A percentile compares a stretch with the other conserved stretches of the same genome.
Evolutionary conservation across 208 protist species (phyloP).

Genomic region (Wallacemonas sp.): DNA sequence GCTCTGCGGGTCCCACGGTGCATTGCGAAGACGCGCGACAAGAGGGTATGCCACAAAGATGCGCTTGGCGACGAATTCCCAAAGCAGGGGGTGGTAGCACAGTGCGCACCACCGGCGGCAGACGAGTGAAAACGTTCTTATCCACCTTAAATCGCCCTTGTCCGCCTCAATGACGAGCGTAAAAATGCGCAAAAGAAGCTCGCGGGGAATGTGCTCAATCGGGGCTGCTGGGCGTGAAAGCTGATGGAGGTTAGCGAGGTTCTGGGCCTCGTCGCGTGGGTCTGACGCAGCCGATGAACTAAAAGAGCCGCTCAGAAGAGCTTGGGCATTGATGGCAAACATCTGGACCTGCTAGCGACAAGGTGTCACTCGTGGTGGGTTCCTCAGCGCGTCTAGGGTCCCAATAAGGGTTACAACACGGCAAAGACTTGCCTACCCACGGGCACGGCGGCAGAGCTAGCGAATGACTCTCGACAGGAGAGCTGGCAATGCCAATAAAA

Average conservation of each 20-base stretch:
- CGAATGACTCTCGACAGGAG: not conserved
- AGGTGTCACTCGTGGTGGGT: no score
- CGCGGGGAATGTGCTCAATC: slow-evolving; percentile 55
- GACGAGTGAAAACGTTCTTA: slow-evolving; percentile 58
- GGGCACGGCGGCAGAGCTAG: no score
- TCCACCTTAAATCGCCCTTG: slow-evolving; percentile 42
- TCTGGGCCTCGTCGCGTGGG: not conserved
- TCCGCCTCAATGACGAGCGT: slow-evolving; percentile 61
- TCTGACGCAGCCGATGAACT: slow-evolving; percentile 20
- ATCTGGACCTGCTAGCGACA: no score
- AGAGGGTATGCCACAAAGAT: slow-evolving; percentile 80
- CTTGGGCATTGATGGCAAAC: slow-evolving; percentile 29
- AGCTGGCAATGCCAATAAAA: no score
- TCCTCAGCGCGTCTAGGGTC: no score
- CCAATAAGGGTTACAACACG: no score
- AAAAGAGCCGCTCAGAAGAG: slow-evolving; percentile 29
- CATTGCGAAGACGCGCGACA: slow-evolving; percentile 38
- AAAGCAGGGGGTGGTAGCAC: slow-evolving; percentile 63
- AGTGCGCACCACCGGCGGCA: slow-evolving; percentile 54
- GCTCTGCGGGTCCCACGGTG: slow-evolving; percentile 44
- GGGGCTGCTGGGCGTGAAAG: not conserved
- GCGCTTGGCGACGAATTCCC: slow-evolving; percentile 65
- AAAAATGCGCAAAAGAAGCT: slow-evolving; percentile 66
- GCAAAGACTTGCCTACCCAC: no score
- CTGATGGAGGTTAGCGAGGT: not conserved